Base-by-base conservation (phyloP, 2,329 filamentous ascomycete genomes). In the Phaeosphaeriaceae sp. region DNA sequence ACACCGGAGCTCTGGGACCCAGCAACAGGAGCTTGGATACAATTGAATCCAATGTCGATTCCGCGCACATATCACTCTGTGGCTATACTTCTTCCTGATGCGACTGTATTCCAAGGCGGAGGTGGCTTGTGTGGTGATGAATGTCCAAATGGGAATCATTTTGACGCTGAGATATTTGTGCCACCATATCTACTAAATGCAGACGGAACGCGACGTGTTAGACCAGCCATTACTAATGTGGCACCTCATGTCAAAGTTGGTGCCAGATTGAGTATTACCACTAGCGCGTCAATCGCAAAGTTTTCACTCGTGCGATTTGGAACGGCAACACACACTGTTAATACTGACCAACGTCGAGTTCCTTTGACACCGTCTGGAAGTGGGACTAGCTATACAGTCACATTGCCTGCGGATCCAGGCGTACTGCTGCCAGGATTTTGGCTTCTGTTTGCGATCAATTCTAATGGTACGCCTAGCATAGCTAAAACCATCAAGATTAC, bases 261-360 rank as follows among this genome's bases (percentile, higher is more conserved):
- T 1, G 67, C 52, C 1, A 64, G 54, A 1, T 45, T 74, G 3
- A 61, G 54, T 23, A 56, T 79, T 8, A 68, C 57, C 0, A 70
- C 75, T 9, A 44, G 52, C 30, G 45, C 46, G 9, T 41, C 53
- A 11, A 50, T 20, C 15, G 12, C 62, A 1, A 70, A 64, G 3
- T 76, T 77, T 29, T 72, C 76, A 0, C 62, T 85, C 13, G 65
- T 85, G 23, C 74, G 83, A 6, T 74, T 77, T 38, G 77, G 81
- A 1, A 76, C 73, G 2, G 71, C 72, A 3, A 85, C 83, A 0
- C 82, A 85, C 60, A 77, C 80, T 1, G 76, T 84, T 40, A 82
- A 86, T 58, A 85, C 78, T 0, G 83, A 86, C 63, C 82, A 85
- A 70, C 67, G 83, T 17, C 76, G 82, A 5, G 72, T 85, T 39